Evolutionary conservation across 208 protist species (phyloP).

Genomic region (Trypanosoma conorhini): DNA sequence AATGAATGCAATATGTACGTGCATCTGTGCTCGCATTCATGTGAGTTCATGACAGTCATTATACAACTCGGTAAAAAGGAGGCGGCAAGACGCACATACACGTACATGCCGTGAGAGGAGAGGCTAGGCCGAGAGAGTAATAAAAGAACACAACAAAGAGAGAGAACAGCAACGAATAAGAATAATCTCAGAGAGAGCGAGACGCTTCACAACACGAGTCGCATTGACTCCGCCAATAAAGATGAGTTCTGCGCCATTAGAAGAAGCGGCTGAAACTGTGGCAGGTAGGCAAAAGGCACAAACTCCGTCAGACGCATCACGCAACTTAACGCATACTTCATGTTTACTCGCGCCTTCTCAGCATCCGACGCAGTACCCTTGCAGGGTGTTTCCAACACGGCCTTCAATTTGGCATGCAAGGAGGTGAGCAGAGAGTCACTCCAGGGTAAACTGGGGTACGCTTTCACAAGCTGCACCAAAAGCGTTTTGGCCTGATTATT

Average conservation of each 20-base stretch:
- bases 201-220: constrained; percentile 1
- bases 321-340: constrained; percentile 42
- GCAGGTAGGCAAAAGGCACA: constrained; percentile 38
- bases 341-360: constrained; percentile 33
- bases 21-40: not conserved
- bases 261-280: constrained; percentile 41
- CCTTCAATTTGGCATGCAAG: constrained; percentile 45
- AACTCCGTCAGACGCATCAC: constrained; percentile 36
- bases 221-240: constrained; percentile 34
- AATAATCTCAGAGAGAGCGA: constrained; percentile 9
- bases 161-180: constrained; percentile 5
- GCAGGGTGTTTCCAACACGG: constrained; percentile 32
- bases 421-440: constrained; percentile 29
- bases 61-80: no score
- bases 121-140: no score
- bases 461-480: constrained; percentile 48
- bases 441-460: constrained; percentile 30
- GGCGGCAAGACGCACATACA: no score
- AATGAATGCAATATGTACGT: not conserved
- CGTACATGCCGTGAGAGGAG: no score
- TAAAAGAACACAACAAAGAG: not conserved
- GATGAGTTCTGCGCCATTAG: constrained; percentile 25
- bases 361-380: constrained; percentile 11
- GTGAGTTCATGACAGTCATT: not conserved
- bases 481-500: constrained; percentile 49